Percentiles rank a stretch among this genome's conserved stretches.
These are phyloP conservation scores for Triticum monococcum DNA, from an alignment of 176 grass and related monocot species.

Conservation along the genomic window DNA sequence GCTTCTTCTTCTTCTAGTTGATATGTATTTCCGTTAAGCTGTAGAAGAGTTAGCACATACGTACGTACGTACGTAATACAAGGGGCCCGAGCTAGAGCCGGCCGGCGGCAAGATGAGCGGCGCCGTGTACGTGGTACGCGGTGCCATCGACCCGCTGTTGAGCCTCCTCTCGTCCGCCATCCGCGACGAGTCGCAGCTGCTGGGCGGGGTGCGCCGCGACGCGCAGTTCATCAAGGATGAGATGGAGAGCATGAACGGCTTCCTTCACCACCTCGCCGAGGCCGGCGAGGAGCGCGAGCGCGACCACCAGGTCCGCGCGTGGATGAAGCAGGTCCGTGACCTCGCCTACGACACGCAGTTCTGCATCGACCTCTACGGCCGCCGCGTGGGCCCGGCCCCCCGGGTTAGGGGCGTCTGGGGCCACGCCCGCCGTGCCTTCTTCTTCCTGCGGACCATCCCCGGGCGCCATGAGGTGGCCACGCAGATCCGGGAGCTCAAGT, in stretches of 20 bases:
- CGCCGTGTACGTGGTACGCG: neutral
- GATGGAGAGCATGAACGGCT: slow-evolving; percentile 30
- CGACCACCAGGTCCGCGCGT: slow-evolving; percentile 16
- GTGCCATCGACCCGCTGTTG: slow-evolving; percentile 18
- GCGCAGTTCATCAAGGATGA: slow-evolving; percentile 30
- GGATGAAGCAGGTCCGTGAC: slow-evolving; percentile 25
- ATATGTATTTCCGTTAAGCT: neutral
- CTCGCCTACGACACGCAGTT: slow-evolving; percentile 7
- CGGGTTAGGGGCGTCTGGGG: neutral
- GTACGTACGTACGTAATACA: too few species aligned
- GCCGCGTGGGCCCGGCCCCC: neutral
- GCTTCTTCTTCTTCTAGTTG: neutral
- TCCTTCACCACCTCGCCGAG: neutral
- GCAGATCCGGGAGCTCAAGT: neutral
- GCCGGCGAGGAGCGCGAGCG: neutral
- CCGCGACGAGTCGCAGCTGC: slow-evolving; percentile 10
- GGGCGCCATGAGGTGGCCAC: neutral
- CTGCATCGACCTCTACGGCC: neutral
- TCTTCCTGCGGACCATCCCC: neutral
- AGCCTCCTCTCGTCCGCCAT: slow-evolving; percentile 2
- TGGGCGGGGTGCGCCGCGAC: neutral
- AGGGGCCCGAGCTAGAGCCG: too few species aligned
- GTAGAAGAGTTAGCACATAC: neutral
- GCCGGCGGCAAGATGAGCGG: neutral
- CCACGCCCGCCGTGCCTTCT: neutral